Conservation (phyloP, 805 yeast genomes). For the Yarrowia sp. region DNA sequence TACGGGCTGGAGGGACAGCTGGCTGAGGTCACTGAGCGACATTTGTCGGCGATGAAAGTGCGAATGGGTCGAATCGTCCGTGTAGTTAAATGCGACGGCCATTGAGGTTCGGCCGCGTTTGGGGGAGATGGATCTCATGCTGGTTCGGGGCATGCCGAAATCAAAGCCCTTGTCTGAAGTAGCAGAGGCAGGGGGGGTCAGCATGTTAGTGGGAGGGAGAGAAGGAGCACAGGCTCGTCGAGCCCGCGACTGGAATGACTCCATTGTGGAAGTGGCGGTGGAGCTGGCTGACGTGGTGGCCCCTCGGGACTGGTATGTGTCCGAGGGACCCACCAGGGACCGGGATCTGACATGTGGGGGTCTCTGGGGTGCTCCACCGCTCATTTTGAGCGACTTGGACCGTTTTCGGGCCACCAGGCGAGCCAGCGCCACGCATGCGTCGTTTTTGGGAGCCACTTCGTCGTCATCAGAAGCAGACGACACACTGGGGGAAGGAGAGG, state of each 20-base stretch:
- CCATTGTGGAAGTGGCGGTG: constrained; percentile 18
- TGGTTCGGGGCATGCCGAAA: constrained; percentile 17
- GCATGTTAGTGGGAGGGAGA: background rate
- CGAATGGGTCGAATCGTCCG: constrained; percentile 21
- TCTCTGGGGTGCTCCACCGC: constrained; percentile 5
- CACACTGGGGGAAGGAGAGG: constrained; percentile 17
- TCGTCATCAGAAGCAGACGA: constrained; percentile 17
- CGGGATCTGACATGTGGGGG: constrained; percentile 18
- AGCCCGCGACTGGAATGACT: constrained; percentile 33
- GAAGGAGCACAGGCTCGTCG: constrained; percentile 26
- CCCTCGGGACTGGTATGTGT: background rate
- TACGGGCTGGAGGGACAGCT: constrained; percentile 32
- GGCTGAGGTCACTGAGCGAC: constrained; percentile 33
- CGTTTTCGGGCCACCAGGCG: constrained; percentile 36
- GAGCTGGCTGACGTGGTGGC: background rate
- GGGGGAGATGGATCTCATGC: constrained; percentile 37
- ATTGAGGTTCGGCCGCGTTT: constrained; percentile 34
- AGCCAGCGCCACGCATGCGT: constrained; percentile 39
- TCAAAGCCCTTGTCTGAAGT: constrained; percentile 27
- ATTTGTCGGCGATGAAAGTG: constrained; percentile 31
- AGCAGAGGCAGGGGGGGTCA: constrained; percentile 29
- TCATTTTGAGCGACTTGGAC: constrained; percentile 29
- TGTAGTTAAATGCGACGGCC: constrained; percentile 37
- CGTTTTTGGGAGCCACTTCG: constrained; percentile 23
- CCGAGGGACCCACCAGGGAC: constrained; percentile 12